Base-by-base conservation (phyloP, 2,329 filamentous ascomycete species). In the Claviceps sorghi region DNA sequence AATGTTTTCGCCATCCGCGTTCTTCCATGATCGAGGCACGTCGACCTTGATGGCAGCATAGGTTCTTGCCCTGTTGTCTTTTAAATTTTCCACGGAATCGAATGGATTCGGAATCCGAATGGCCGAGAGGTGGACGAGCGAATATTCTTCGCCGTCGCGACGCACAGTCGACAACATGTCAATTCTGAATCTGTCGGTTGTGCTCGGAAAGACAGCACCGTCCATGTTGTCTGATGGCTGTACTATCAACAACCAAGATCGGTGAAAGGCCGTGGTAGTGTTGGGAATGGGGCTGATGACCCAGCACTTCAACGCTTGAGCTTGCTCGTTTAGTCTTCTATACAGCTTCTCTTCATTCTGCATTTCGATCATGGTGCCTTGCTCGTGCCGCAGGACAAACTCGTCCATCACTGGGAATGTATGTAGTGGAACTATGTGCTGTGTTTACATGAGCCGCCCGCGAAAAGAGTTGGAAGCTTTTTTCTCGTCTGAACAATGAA, bases 41-140 rank as follows among this genome's bases (percentile, higher is more conserved):
- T 68, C 64, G 1, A 68, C 61, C 29, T 66, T 64, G 54, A 68
- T 66, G 0, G 65, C 64, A 0, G 65, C 66, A 40, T 58, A 63
- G 7, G 47, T 60, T 2, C 56, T 50, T 3, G 59, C 54, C 8
- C 52, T 43, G 5, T 51, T 11, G 6, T 55, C 44, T 1, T 40
- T 22, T 2, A 59, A 43, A 3, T 36, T 21, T 1, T 56, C 48
- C 3, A 55, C 30, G 8, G 60, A 53, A 15, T 64, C 62, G 15
- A 66, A 68, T 0, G 66, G 66, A 38, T 68, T 68, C 1, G 50
- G 49, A 5, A 68, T 60, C 0, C 66, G 55, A 0, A 53, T 58
- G 0, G 65, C 56, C 1, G 54, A 48, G 0, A 68, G 53, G n/a
- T 62, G 55, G 0, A 58, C 53, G 0, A 68, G 56, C 0, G 63